These are phyloP conservation scores for Chrysosporium queenslandicum DNA, from an alignment of 2,329 filamentous ascomycete genomes.

Conservation along the genomic window DNA sequence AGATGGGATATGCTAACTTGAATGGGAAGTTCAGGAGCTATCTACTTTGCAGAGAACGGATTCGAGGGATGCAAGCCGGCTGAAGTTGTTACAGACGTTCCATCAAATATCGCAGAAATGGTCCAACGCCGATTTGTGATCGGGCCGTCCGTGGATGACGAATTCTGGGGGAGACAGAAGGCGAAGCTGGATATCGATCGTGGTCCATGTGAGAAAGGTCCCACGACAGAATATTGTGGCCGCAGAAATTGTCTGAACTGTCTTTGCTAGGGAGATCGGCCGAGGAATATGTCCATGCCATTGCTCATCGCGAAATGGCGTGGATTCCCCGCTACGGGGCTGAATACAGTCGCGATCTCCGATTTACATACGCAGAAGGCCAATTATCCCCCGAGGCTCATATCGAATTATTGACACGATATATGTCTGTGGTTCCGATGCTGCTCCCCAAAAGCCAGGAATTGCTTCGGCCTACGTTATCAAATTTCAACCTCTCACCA, in stretches of 20 bases:
- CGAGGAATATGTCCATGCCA: constrained; percentile 25
- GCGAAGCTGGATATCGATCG: constrained; percentile 29
- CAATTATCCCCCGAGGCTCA: constrained; percentile 27
- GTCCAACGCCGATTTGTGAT: constrained; percentile 10
- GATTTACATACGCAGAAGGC: constrained; percentile 19
- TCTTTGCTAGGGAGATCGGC: constrained; percentile 26
- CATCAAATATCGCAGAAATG: constrained; percentile 15
- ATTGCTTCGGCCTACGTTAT: constrained; percentile 27
- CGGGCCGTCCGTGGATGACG: not conserved
- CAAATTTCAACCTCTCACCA: constrained; percentile 33
- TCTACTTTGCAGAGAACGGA: constrained; percentile 12
- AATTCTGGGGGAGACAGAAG: constrained; percentile 30
- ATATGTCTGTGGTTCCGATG: constrained; percentile 24
- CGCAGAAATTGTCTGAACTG: not conserved
- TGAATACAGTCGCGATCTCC: constrained; percentile 19
- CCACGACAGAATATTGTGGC: not conserved
- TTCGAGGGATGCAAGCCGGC: constrained; percentile 12
- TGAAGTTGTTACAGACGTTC: not conserved
- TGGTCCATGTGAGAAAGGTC: constrained; percentile 32
- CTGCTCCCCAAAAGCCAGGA: constrained; percentile 23
- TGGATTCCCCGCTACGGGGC: constrained; percentile 27
- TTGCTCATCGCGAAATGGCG: constrained; percentile 28
- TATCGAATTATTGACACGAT: constrained; percentile 28
- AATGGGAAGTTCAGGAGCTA: constrained; percentile 3
- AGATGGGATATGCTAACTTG: not conserved